These are phyloP conservation scores for Leucoagaricus sp. DNA, from an alignment of 1,284 basidiomycete genomes.

Conservation along the genomic window DNA sequence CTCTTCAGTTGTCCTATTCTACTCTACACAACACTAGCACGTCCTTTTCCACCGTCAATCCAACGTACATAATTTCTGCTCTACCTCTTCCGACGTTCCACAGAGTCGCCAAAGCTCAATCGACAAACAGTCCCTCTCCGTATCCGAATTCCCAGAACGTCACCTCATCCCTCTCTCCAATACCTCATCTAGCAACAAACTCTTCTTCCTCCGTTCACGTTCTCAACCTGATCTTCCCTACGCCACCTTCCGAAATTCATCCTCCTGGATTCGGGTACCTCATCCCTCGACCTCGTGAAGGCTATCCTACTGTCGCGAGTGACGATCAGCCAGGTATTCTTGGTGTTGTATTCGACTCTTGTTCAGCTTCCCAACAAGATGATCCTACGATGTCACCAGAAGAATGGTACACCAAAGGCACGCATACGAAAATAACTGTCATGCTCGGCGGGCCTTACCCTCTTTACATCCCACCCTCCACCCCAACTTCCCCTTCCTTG, in stretches of 20 bases:
- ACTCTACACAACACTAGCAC: neutral
- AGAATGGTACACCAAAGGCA: conserved; percentile 25
- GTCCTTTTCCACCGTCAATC: conserved; percentile 27
- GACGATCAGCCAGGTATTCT: conserved; percentile 55
- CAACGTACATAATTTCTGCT: conserved; percentile 62
- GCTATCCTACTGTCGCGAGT: conserved; percentile 36
- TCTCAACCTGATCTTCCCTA: conserved; percentile 74
- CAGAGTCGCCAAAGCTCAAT: conserved; percentile 42
- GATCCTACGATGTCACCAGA: conserved; percentile 22
- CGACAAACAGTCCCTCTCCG: conserved; percentile 22
- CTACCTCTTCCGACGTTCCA: conserved; percentile 74
- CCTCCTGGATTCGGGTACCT: conserved; percentile 94
- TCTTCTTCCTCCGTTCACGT: conserved; percentile 70
- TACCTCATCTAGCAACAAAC: conserved; percentile 51
- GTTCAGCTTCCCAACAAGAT: conserved; percentile 72
- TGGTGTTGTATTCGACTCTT: conserved; percentile 86
- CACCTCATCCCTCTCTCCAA: conserved; percentile 38
- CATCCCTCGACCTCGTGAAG: conserved; percentile 71
- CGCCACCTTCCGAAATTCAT: conserved; percentile 55
- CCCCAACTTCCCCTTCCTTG: conserved; percentile 20
- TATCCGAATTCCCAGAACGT: conserved; percentile 37
- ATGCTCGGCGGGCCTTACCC: conserved; percentile 90
- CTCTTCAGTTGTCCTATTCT: neutral
- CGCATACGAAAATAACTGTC: conserved; percentile 77
- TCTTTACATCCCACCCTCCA: conserved; percentile 21